These are phyloP conservation scores for Aegilops sharonensis DNA, from an alignment of 176 grass and related monocot genomes.

Conservation along the genomic window DNA sequence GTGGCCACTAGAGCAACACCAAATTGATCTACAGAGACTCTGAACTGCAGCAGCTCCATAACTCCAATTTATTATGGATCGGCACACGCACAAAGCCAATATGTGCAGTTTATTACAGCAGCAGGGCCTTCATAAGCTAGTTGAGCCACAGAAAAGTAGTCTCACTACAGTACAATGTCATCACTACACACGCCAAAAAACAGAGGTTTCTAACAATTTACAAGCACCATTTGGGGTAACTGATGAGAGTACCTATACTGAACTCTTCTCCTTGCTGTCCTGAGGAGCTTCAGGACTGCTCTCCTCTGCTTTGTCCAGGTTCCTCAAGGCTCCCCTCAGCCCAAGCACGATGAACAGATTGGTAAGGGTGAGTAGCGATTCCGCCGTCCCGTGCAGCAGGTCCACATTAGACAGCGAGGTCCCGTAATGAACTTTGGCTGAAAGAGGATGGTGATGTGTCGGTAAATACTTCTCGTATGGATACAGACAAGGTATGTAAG, in stretches of 20 bases:
- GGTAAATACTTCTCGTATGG: not conserved
- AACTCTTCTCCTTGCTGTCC: constrained; percentile 62
- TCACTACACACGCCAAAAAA: not conserved
- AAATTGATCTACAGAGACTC: not conserved
- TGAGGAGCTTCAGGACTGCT: constrained; percentile 33
- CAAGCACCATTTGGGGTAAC: not conserved
- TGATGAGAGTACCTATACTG: constrained; percentile 46
- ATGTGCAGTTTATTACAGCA: not conserved
- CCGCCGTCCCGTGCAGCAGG: constrained; percentile 72
- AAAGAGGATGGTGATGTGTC: not conserved
- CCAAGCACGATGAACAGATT: constrained; percentile 85
- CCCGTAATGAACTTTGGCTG: constrained; percentile 87
- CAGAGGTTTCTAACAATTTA: not conserved
- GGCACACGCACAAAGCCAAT: not conserved
- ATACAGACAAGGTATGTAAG: not conserved
- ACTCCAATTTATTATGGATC: constrained; percentile 1
- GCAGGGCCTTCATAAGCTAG: not conserved
- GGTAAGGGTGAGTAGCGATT: constrained; percentile 87
- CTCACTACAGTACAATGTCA: not conserved
- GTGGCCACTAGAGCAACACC: not conserved
- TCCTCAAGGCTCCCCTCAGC: constrained; percentile 66
- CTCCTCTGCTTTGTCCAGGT: constrained; percentile 47
- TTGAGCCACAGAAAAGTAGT: not conserved
- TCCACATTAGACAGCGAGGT: constrained; percentile 84
- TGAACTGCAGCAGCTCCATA: not conserved